Base-by-base conservation (phyloP, 75 land plant genomes). In the Cryptomeria japonica region DNA sequence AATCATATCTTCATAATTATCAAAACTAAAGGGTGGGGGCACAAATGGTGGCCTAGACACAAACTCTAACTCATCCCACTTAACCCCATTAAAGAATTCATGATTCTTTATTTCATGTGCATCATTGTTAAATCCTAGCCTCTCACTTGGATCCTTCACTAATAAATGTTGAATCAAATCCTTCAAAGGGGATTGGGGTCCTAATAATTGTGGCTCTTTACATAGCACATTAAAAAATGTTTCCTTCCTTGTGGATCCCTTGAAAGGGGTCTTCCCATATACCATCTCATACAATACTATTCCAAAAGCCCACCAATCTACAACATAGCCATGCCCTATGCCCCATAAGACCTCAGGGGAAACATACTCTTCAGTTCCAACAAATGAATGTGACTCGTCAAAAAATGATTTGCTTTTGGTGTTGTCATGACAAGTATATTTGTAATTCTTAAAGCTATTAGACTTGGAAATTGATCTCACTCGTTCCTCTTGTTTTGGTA, bases 331-430 rank as follows among this genome's bases (percentile, higher is more conserved):
- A 85, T 88, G 89, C 11, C 88, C 89, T 19, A 28, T n/a, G n/a
- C 88, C 88, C 58, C 85, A 42, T 25, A 88, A 11, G 16, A 88
- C 38, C 39, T 88, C 75, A 11, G 88, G 88, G 5, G 88, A 76
- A 32, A 88, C 58, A 58, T 88, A 88, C 12, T 88, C 89, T 34
- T 88, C 88, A 1, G 76, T 88, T 25, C 89, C 87, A 15, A 61
- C 88, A 87, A 87, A 96, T 18, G 96, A 93, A 83, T 86, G 75
- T 1, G 95, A 93, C 83, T 91, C 79, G 16, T 92, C 93, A 31
- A 58, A 31, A 19, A 90, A 89, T 86, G 95, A 94, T 82, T 90
- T 93, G 19, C 36, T 72, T 31, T 70, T 51, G 58, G 10, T 38
- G 53, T 82, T 79, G 34, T 88, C 34, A 83, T n/a, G 47, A 51